phyloP scores from a whole-genome alignment of 116 monocot genomes.

The Papilionanthe hybrid region DNA sequence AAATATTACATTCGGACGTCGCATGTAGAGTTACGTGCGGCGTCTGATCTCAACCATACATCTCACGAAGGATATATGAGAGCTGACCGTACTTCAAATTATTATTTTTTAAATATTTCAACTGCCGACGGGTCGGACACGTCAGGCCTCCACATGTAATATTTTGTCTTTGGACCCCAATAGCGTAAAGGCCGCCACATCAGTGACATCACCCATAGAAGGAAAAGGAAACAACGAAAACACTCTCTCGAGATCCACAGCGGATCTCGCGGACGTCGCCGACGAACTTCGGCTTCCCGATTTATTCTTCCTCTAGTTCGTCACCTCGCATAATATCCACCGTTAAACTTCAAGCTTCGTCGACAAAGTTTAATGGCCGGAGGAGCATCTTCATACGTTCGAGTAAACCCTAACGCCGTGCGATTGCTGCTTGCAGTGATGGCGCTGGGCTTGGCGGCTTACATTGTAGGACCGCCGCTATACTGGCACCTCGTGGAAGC shows the following conservation, averaged over 20 bases:
- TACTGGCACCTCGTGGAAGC: slow-evolving; percentile 57
- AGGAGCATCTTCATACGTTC: slow-evolving; percentile 8
- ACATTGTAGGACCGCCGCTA: slow-evolving; percentile 58
- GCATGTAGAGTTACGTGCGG: no score
- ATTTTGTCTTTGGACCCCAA: no score
- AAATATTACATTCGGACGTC: no score
- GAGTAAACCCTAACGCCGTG: slow-evolving; percentile 31
- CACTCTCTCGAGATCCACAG: no score
- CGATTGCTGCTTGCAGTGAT: slow-evolving; percentile 26
- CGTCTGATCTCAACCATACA: no score
- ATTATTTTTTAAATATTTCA: no score
- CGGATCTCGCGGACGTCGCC: not conserved
- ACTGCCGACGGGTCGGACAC: no score
- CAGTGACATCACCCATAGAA: no score
- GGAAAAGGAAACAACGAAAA: not conserved
- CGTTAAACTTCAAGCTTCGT: not conserved
- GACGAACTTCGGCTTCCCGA: not conserved
- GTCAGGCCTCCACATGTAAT: no score
- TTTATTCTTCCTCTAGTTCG: no score
- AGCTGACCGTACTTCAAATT: no score
- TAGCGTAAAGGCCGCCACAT: not conserved
- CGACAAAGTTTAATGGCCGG: slow-evolving; percentile 26
- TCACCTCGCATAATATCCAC: not conserved
- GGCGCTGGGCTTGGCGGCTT: slow-evolving; percentile 37
- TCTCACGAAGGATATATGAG: no score